These are phyloP conservation scores for Ceratocystis ficicola DNA, from an alignment of 2,329 filamentous ascomycete species.

Conservation along the genomic window DNA sequence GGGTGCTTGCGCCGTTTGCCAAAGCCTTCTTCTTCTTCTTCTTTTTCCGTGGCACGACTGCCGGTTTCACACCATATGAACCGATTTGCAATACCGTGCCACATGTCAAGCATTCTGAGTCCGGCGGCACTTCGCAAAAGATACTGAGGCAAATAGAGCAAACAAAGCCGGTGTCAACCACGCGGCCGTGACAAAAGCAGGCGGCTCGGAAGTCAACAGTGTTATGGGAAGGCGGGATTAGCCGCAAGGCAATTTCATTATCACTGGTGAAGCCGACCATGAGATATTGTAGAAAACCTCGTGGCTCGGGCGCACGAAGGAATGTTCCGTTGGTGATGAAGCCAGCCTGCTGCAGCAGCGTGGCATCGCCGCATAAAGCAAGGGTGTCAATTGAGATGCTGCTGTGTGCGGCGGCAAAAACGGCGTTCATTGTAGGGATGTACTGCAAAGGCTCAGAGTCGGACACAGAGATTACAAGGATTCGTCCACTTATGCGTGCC, in stretches of 20 bases:
- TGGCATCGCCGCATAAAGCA: slow-evolving; percentile 70
- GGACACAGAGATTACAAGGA: slow-evolving; percentile 81
- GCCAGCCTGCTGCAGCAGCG: slow-evolving; percentile 83
- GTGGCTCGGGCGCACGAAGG: slow-evolving; percentile 42
- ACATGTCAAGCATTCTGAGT: slow-evolving; percentile 68
- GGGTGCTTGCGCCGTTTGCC: slow-evolving; percentile 28
- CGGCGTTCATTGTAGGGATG: slow-evolving; percentile 96
- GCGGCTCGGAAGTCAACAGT: slow-evolving; percentile 95
- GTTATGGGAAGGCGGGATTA: slow-evolving; percentile 70
- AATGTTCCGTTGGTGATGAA: slow-evolving; percentile 50
- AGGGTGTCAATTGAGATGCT: slow-evolving; percentile 86
- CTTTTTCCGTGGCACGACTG: slow-evolving; percentile 59
- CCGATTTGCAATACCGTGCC: slow-evolving; percentile 67
- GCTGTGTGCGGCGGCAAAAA: slow-evolving; percentile 84
- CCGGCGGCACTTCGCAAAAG: slow-evolving; percentile 56
- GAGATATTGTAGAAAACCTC: slow-evolving; percentile 76
- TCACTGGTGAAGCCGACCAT: slow-evolving; percentile 84
- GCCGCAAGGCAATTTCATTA: slow-evolving; percentile 41
- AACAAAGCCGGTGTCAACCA: slow-evolving; percentile 86
- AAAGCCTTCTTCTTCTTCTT: slow-evolving; percentile 61
- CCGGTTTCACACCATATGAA: slow-evolving; percentile 61
- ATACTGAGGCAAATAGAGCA: slow-evolving; percentile 95
- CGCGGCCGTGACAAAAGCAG: slow-evolving; percentile 87
- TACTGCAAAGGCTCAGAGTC: slow-evolving; percentile 79
- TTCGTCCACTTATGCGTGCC: slow-evolving; percentile 43